Evolutionary conservation across 768 basidiomycete genomes (phyloP).

Genomic region (Kwoniella europaea): DNA sequence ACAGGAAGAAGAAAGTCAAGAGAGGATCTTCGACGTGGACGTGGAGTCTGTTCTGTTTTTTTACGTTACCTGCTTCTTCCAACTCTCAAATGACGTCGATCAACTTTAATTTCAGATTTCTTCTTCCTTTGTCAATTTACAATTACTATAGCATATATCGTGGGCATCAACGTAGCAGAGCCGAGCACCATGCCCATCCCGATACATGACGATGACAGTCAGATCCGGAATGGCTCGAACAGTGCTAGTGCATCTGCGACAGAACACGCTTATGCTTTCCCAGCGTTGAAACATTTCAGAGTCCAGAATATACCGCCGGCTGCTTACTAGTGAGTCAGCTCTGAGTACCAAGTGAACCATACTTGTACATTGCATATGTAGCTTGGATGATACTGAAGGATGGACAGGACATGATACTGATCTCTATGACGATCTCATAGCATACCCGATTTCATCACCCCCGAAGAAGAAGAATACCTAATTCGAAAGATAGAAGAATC

Average conservation of each 20-base stretch:
- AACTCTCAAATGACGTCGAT: neutral
- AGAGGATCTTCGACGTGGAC: slow-evolving; percentile 10
- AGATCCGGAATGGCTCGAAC: neutral
- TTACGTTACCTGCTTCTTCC: slow-evolving; percentile 1
- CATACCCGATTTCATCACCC: slow-evolving; percentile 72
- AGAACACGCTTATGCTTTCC: slow-evolving; percentile 15
- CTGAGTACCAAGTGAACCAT: neutral
- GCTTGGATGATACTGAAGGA: too few relatives aligned
- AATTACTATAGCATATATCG: too few relatives aligned
- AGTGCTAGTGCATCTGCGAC: neutral
- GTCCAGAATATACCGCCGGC: slow-evolving; percentile 42
- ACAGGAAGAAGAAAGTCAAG: neutral
- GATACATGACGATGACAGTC: neutral
- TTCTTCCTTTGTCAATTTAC: too few relatives aligned
- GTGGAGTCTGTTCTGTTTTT: neutral
- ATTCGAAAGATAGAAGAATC: slow-evolving; percentile 80
- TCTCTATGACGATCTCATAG: slow-evolving; percentile 58
- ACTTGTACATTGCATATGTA: too few relatives aligned
- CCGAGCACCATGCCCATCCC: slow-evolving; percentile 18
- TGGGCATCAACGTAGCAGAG: too few relatives aligned
- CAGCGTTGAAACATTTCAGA: slow-evolving; percentile 36
- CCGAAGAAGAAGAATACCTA: slow-evolving; percentile 76
- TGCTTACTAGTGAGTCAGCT: slow-evolving; percentile 39
- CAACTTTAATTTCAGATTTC: neutral
- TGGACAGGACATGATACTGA: too few relatives aligned